Base-by-base conservation (phyloP, 1,284 basidiomycete species). In the Rugosomyces carneus region DNA sequence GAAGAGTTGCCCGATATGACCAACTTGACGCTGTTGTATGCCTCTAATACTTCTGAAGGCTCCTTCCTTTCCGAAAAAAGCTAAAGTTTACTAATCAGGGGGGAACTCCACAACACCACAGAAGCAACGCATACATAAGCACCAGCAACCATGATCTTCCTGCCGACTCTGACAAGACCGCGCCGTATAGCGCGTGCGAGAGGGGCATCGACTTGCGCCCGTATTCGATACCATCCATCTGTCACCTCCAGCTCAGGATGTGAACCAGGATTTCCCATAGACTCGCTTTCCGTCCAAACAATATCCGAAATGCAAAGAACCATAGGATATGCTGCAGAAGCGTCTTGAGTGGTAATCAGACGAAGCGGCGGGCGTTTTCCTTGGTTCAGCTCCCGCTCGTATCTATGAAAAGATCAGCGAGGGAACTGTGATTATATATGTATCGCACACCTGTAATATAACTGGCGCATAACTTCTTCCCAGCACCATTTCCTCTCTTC, bases 141-240 rank as follows among this genome's bases (percentile, higher is more conserved):
- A 21, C 90, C 89, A 9, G 78, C 73, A 35, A 94, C 70, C 2
- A 78, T 82, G 15, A 99, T 73, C 70, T 99, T 99, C 50, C 82
- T 73, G 0, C 95, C 95, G 1, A 88, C 69, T 20, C 70, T 68
- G 38, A 99, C 75, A 37, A 75, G 72, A 0, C 86, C 82, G 16
- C 74, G 76, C 31, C 68, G 66, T 4, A 89, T 70, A 0, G 92
- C 95, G 19, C 84, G 73, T 1, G 72, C 72, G 7, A 99, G 69
- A 1, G 85, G 76, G 10, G 72, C 68, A 62, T 98, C 94, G 4
- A 92, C 70, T 32, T 73, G 72, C 0, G 91, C 87, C 9, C 83
- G 78, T 10, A 99, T 74, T 26, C 81, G 72, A 59, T 99, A 99
- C 96, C 95, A 99, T 7, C 95, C 95, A 60, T 99, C 96, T 0